These are phyloP conservation scores for Mallotus japonicus DNA, from an alignment of 441 rosid species.

Conservation along the genomic window DNA sequence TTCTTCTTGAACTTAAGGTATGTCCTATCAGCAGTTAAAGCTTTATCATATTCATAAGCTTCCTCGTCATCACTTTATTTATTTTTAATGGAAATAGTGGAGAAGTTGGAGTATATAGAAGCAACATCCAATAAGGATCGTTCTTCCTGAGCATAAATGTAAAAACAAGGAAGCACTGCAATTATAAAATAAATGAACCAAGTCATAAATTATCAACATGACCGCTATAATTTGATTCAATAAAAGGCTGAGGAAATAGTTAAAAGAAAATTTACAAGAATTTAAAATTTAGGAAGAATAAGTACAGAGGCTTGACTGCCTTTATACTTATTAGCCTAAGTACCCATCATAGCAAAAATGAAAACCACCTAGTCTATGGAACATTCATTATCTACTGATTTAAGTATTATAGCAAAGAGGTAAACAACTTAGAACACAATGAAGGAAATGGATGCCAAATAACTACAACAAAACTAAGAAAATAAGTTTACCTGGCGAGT, in stretches of 20 bases:
- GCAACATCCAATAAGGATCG: slow-evolving; percentile 35
- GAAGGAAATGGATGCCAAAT: neutral
- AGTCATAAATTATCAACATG: neutral
- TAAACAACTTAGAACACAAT: no score
- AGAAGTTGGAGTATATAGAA: slow-evolving; percentile 38
- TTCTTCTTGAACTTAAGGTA: slow-evolving; percentile 84
- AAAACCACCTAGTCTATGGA: no score
- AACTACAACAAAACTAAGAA: neutral
- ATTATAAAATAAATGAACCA: slow-evolving; percentile 21
- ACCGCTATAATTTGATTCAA: neutral
- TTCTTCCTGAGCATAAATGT: slow-evolving; percentile 59
- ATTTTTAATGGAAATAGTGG: slow-evolving; percentile 49
- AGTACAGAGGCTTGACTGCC: neutral
- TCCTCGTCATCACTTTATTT: slow-evolving; percentile 43
- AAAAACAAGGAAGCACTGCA: slow-evolving; percentile 88
- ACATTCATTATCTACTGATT: no score
- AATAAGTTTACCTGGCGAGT: slow-evolving; percentile 38
- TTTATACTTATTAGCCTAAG: no score
- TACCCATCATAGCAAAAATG: no score
- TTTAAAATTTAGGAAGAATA: neutral
- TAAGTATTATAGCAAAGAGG: no score
- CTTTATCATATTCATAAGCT: slow-evolving; percentile 76
- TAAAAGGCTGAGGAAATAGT: neutral
- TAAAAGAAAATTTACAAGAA: neutral
- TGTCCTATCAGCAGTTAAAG: slow-evolving; percentile 74